phyloP scores from a whole-genome alignment of 768 basidiomycete species.

The Lactarius indigo region DNA sequence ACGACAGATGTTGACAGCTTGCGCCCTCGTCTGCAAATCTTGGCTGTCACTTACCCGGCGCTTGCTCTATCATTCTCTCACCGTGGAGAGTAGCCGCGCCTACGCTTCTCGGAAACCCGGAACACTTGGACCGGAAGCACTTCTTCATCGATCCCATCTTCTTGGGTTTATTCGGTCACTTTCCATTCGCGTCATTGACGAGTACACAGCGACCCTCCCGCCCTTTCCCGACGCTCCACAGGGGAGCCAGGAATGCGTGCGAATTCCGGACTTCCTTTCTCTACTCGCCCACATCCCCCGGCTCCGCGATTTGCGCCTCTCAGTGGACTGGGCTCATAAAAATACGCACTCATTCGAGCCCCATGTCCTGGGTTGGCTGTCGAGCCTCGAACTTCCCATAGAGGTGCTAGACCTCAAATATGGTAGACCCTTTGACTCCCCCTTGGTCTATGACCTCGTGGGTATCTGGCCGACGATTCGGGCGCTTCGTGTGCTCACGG shows the following conservation, averaged over 20 bases:
- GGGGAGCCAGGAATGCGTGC: constrained; percentile 6
- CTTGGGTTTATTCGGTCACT: constrained; percentile 8
- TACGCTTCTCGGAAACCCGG: constrained; percentile 3
- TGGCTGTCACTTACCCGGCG: constrained; percentile 15
- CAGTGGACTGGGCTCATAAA: constrained; percentile 9
- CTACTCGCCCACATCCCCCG: constrained; percentile 9
- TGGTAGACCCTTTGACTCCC: constrained; percentile 1
- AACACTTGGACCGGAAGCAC: constrained; percentile 11
- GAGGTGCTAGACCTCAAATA: constrained; percentile 17
- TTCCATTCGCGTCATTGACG: constrained; percentile 12
- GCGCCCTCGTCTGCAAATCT: constrained; percentile 17
- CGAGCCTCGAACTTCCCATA: constrained; percentile 10
- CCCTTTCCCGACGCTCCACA: background rate
- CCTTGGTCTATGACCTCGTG: constrained; percentile 14
- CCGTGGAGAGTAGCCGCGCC: constrained; percentile 15
- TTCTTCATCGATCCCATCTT: constrained; percentile 11
- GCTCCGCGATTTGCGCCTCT: constrained; percentile 4
- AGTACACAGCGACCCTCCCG: background rate
- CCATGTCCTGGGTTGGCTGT: constrained; percentile 11
- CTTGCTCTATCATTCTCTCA: constrained; percentile 13
- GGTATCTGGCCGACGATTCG: constrained; percentile 9
- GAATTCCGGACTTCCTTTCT: constrained; percentile 11
- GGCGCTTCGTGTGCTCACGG: constrained; percentile 16
- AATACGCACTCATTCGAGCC: constrained; percentile 2
- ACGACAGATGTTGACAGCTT: constrained; percentile 5